Conservation (phyloP, 164 flowering plant species). For the Tetracentron sinense region DNA sequence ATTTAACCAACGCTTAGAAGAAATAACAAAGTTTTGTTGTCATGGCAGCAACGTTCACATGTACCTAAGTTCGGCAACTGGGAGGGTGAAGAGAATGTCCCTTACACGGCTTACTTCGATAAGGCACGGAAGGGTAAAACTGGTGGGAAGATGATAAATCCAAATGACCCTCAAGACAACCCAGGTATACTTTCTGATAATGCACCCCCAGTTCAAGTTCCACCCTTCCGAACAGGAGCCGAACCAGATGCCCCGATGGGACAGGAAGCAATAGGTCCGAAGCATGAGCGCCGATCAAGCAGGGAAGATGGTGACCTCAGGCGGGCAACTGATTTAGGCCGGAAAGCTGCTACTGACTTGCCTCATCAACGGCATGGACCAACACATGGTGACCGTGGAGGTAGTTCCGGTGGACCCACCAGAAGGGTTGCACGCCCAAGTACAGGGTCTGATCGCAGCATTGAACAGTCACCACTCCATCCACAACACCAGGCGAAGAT, state of each 20-base stretch:
- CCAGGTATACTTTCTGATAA: conserved; percentile 37
- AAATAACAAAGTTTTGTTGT: conserved; percentile 7
- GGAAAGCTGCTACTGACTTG: conserved; percentile 20
- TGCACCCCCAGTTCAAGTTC: conserved; percentile 24
- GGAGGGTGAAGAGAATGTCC: conserved; percentile 66
- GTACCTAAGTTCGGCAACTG: conserved; percentile 93
- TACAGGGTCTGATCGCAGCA: conserved; percentile 36
- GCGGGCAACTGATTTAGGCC: conserved; percentile 23
- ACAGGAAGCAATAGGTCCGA: conserved; percentile 19
- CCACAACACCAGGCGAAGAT: conserved; percentile 29
- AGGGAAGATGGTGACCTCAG: conserved; percentile 41
- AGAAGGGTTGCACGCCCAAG: conserved; percentile 21
- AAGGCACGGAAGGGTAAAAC: conserved; percentile 66
- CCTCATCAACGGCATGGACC: conserved; percentile 22
- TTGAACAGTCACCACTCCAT: conserved; percentile 43
- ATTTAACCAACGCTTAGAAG: no score
- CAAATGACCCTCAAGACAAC: conserved; percentile 76
- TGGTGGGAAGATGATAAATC: conserved; percentile 60
- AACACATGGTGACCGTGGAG: conserved; percentile 32
- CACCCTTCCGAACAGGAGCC: conserved; percentile 25
- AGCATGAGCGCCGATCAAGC: conserved; percentile 29
- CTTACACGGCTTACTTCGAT: conserved; percentile 81
- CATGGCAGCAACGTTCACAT: conserved; percentile 53
- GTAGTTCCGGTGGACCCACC: conserved; percentile 26
- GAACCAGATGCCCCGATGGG: conserved; percentile 28